Evolutionary conservation across 2,329 filamentous ascomycete species (phyloP).

Genomic region (Zymoseptoria ardabiliae): DNA sequence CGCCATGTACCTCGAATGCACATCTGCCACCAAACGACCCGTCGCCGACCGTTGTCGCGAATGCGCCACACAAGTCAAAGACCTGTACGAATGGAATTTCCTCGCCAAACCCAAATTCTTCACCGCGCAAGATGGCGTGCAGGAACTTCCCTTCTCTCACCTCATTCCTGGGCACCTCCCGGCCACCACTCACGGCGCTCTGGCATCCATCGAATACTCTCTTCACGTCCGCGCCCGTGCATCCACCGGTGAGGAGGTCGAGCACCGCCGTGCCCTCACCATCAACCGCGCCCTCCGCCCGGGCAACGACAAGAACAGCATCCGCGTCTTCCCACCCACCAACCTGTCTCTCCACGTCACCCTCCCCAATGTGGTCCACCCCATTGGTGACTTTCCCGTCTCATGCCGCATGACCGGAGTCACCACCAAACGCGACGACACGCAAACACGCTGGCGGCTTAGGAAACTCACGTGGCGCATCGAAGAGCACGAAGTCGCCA

Average conservation of each 20-base stretch:
- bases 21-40: constrained; percentile 71
- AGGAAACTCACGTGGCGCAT: constrained; percentile 90
- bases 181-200: constrained; percentile 65
- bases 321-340: constrained; percentile 92
- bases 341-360: constrained; percentile 82
- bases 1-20: constrained; percentile 62
- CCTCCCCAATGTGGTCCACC: constrained; percentile 76
- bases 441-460: constrained; percentile 77
- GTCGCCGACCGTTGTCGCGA: constrained; percentile 71
- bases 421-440: constrained; percentile 58
- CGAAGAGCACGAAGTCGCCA: constrained; percentile 74
- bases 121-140: constrained; percentile 47
- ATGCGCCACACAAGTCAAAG: constrained; percentile 63
- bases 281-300: constrained; percentile 74
- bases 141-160: constrained; percentile 83
- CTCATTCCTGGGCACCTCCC: constrained; percentile 81
- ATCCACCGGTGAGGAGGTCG: constrained; percentile 54
- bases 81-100: constrained; percentile 74
- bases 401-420: constrained; percentile 81
- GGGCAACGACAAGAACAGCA: constrained; percentile 75
- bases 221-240: constrained; percentile 61
- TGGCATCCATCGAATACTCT: constrained; percentile 71
- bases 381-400: constrained; percentile 73
- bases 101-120: constrained; percentile 47
- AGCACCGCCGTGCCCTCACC: constrained; percentile 59